Conservation (phyloP, 2,329 filamentous ascomycete genomes). For the Pseudogymnoascus sp. region DNA sequence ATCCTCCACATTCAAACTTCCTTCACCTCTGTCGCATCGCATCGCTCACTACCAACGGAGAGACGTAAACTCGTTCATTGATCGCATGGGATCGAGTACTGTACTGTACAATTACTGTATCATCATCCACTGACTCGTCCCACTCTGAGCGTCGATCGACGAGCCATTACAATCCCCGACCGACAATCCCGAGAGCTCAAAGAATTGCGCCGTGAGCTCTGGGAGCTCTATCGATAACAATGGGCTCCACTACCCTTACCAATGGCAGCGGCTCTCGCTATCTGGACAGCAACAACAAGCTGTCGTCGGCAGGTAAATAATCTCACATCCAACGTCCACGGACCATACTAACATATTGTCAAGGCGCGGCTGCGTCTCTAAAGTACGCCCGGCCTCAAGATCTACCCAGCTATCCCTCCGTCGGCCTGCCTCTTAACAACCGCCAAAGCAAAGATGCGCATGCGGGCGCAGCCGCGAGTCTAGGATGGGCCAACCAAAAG, state of each 20-base stretch:
- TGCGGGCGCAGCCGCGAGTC: slow-evolving; percentile 64
- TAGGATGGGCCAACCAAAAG: slow-evolving; percentile 66
- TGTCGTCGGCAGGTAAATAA: slow-evolving; percentile 49
- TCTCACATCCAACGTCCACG: slow-evolving; percentile 2
- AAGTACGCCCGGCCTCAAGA: slow-evolving; percentile 67
- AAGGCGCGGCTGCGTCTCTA: slow-evolving; percentile 54
- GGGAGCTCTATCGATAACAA: not conserved
- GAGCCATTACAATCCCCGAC: not conserved
- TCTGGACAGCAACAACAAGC: slow-evolving; percentile 46
- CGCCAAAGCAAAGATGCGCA: slow-evolving; percentile 44
- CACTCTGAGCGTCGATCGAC: not conserved
- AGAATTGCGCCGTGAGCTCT: not conserved
- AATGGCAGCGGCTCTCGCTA: slow-evolving; percentile 19
- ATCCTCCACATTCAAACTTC: not conserved
- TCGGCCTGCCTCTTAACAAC: slow-evolving; percentile 42
- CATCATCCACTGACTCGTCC: not conserved
- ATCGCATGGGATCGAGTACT: not conserved
- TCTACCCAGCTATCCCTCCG: slow-evolving; percentile 66
- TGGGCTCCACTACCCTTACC: slow-evolving; percentile 22
- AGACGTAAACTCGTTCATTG: not conserved
- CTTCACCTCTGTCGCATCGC: not conserved
- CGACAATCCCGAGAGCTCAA: not conserved
- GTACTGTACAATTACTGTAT: not conserved
- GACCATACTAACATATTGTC: slow-evolving; percentile 15
- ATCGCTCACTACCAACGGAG: not conserved